Conservation (phyloP, 2,329 filamentous ascomycete species). For the Trichoderma simmonsii region DNA sequence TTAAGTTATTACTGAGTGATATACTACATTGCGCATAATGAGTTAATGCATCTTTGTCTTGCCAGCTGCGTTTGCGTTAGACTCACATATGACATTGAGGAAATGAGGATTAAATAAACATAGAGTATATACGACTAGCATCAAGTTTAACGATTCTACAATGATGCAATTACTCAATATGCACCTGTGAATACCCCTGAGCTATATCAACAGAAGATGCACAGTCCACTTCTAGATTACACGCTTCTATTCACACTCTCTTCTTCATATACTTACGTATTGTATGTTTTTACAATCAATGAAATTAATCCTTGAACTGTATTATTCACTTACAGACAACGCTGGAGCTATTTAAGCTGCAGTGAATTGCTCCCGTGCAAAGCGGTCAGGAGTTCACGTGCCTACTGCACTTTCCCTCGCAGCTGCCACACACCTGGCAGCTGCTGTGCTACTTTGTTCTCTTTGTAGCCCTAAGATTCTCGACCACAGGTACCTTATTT, state of each 20-base stretch:
- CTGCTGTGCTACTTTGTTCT: not conserved
- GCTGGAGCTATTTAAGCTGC: not conserved
- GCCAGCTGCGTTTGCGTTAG: too few species aligned
- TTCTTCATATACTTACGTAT: too few species aligned
- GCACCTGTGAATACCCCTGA: not conserved
- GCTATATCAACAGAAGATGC: not conserved
- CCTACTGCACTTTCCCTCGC: not conserved
- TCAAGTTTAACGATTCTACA: not conserved
- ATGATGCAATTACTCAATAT: not conserved
- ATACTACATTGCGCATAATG: not conserved
- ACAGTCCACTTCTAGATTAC: too few species aligned
- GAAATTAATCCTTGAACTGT: not conserved
- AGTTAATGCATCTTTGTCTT: not conserved
- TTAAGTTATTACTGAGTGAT: not conserved
- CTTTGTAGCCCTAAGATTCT: not conserved
- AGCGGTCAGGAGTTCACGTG: slow-evolving; percentile 9
- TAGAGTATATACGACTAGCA: too few species aligned
- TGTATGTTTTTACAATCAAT: too few species aligned
- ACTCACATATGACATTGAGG: not conserved
- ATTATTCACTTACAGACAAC: not conserved
- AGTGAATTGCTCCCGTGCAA: not conserved
- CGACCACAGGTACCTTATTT: not conserved
- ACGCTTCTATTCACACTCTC: not conserved
- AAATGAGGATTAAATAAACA: not conserved
- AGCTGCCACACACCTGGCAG: slow-evolving; percentile 4